Conservation (phyloP, 73 alveolate species). For the Symbiodinium pilosum region DNA sequence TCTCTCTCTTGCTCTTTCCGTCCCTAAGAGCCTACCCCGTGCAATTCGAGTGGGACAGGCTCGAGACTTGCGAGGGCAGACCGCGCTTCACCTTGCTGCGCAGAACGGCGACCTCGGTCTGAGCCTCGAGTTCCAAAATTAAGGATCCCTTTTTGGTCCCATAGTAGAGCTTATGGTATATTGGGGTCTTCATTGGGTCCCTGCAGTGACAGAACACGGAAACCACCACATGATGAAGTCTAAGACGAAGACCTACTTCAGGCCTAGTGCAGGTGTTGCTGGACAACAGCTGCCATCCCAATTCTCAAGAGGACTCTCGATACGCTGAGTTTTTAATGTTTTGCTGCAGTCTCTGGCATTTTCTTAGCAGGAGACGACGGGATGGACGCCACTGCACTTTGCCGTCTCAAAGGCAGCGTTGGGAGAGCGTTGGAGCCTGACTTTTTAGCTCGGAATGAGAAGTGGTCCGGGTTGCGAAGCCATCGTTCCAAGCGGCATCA, state of each 20-base stretch:
- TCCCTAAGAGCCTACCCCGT: neutral
- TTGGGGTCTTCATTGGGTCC: no score
- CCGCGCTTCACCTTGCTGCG: slow-evolving; percentile 59
- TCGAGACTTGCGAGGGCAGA: slow-evolving; percentile 74
- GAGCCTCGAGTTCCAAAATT: neutral
- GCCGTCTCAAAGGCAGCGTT: slow-evolving; percentile 89
- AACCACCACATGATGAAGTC: neutral
- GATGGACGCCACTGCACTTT: slow-evolving; percentile 93
- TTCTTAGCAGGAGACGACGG: slow-evolving; percentile 53
- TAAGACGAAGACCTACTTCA: neutral
- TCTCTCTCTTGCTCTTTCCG: no score
- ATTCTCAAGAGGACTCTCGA: slow-evolving; percentile 51
- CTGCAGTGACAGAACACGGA: neutral
- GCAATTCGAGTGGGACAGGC: no score
- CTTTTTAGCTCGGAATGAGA: neutral
- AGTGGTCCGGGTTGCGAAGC: neutral
- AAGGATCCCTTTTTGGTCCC: no score
- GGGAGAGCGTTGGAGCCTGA: no score
- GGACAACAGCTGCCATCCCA: slow-evolving; percentile 73
- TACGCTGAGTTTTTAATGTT: neutral
- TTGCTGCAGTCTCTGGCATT: neutral
- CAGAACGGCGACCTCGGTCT: slow-evolving; percentile 69
- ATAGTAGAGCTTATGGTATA: no score
- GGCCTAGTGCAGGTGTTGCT: slow-evolving; percentile 93
- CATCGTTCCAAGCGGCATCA: neutral